Percentiles rank a stretch among this genome's conserved stretches.
Conservation (phyloP, 441 rosid species). For the Gossypium gossypioides region DNA sequence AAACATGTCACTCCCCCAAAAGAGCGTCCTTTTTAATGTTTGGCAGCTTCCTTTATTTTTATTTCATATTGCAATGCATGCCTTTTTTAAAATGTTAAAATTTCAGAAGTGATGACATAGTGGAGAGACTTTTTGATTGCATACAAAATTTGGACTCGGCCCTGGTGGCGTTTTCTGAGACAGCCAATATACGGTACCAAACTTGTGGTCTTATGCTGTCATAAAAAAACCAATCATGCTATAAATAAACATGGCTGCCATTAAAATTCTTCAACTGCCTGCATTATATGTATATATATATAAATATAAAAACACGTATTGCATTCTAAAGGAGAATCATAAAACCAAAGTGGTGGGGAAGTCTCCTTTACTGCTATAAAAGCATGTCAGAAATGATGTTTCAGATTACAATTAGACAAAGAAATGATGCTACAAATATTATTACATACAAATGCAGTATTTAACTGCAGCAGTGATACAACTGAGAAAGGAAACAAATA, state of each 20-base stretch:
- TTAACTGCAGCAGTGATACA: neutral
- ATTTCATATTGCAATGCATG: neutral
- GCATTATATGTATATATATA: no score
- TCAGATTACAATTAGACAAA: neutral
- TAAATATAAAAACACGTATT: neutral
- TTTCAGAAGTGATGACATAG: conserved; percentile 21
- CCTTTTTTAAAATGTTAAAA: neutral
- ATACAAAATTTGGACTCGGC: neutral
- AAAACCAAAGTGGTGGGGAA: neutral
- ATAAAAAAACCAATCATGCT: neutral
- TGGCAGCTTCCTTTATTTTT: neutral
- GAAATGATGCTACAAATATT: neutral
- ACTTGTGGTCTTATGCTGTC: neutral
- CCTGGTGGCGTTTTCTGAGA: neutral
- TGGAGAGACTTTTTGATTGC: conserved; percentile 12
- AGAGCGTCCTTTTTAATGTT: neutral
- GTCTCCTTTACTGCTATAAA: neutral
- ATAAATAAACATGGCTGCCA: neutral
- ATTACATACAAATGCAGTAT: conserved; percentile 3
- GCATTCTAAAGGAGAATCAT: neutral
- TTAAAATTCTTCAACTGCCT: neutral
- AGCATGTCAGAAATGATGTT: neutral
- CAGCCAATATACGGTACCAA: neutral
- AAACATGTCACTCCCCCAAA: neutral
- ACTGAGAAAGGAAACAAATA: neutral